Evolutionary conservation across 2,329 filamentous ascomycete genomes (phyloP).

Genomic region (Lomentospora prolificans): DNA sequence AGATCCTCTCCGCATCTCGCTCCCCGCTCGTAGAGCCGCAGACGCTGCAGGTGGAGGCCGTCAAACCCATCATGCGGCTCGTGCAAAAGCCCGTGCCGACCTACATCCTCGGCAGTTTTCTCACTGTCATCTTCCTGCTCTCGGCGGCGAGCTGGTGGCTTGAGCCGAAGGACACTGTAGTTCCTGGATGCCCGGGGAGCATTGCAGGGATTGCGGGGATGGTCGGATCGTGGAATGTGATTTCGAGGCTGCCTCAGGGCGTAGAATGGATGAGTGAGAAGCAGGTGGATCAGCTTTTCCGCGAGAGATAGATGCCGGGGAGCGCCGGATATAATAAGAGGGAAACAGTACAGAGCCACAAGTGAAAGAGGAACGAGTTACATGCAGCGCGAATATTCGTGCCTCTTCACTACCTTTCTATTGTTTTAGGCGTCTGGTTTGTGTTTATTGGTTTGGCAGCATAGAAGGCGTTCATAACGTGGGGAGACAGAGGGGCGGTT

Average conservation of each 20-base stretch:
- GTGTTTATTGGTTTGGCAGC: no score
- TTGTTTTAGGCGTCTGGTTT: no score
- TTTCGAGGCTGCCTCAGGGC: conserved; percentile 18
- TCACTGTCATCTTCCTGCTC: conserved; percentile 13
- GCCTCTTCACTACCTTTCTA: no score
- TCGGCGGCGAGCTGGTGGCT: conserved; percentile 12
- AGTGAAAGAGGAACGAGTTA: no score
- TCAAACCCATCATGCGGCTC: conserved; percentile 15
- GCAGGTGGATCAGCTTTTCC: conserved; percentile 13
- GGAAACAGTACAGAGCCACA: not conserved
- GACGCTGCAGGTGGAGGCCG: conserved; percentile 13
- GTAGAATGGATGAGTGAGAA: conserved; percentile 19
- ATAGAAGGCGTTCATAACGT: no score
- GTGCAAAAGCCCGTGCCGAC: conserved; percentile 16
- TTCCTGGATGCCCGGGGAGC: conserved; percentile 19
- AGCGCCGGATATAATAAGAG: not conserved
- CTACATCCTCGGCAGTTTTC: conserved; percentile 14
- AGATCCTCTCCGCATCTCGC: conserved; percentile 14
- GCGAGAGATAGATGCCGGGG: not conserved
- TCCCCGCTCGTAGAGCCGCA: conserved; percentile 10
- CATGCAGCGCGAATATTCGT: no score
- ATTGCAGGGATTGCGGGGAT: conserved; percentile 20
- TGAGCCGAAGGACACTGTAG: conserved; percentile 14
- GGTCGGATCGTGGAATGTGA: conserved; percentile 18
- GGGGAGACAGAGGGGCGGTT: no score